These are phyloP conservation scores for Brassica hybrid DNA, from an alignment of 441 rosid species.

Conservation along the genomic window DNA sequence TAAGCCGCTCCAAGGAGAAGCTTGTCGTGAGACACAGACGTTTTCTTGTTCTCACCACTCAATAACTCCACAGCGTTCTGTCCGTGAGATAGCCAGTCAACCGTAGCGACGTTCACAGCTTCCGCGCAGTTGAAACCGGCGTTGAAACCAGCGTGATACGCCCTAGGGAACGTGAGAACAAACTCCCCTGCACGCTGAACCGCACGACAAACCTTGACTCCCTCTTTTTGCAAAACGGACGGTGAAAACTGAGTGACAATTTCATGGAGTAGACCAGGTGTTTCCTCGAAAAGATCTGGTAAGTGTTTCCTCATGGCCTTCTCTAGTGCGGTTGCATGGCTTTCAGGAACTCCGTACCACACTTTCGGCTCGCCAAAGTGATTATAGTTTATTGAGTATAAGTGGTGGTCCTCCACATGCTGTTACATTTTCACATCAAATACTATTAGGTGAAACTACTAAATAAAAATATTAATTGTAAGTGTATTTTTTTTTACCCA, in stretches of 20 bases:
- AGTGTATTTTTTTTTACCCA: conserved; percentile 59
- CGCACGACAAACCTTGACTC: conserved; percentile 70
- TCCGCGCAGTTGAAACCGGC: conserved; percentile 97
- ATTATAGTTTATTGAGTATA: conserved; percentile 81
- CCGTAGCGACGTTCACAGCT: conserved; percentile 92
- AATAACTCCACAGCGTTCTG: conserved; percentile 86
- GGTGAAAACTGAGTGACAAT: conserved; percentile 92
- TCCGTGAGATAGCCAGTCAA: conserved; percentile 88
- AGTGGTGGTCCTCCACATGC: conserved; percentile 96
- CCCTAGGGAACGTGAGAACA: conserved; percentile 88
- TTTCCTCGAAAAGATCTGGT: conserved; percentile 82
- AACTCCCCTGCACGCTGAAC: conserved; percentile 79
- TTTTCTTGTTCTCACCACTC: conserved; percentile 64
- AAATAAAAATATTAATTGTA: neutral
- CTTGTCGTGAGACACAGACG: conserved; percentile 93
- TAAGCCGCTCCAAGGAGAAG: conserved; percentile 68
- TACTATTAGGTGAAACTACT: neutral
- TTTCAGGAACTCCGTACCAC: conserved; percentile 94
- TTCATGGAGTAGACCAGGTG: conserved; percentile 74
- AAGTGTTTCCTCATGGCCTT: conserved; percentile 67
- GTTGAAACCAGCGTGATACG: conserved; percentile 90
- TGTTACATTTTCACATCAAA: conserved; percentile 37
- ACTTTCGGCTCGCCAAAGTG: conserved; percentile 85
- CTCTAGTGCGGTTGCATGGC: conserved; percentile 71
- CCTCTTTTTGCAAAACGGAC: conserved; percentile 65